Evolutionary conservation across 805 yeast genomes (phyloP).

Genomic region (Ogataea kodamae): DNA sequence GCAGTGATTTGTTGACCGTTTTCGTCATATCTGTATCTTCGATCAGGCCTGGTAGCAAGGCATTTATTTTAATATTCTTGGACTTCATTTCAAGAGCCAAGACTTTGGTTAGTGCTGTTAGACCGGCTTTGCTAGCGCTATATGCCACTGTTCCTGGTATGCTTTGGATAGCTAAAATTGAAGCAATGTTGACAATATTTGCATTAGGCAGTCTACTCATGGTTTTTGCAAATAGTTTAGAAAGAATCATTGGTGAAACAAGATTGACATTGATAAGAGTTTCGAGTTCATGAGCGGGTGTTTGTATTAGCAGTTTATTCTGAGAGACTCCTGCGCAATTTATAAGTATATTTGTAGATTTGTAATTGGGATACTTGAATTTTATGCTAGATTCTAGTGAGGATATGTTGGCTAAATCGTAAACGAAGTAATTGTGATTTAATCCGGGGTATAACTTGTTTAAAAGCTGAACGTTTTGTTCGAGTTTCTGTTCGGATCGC

Average conservation of each 20-base stretch:
- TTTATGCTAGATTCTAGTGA: constrained; percentile 14
- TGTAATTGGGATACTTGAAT: constrained; percentile 27
- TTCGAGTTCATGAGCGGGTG: constrained; percentile 40
- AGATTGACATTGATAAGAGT: constrained; percentile 54
- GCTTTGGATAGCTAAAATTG: constrained; percentile 49
- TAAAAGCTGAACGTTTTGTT: constrained; percentile 20
- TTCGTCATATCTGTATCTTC: constrained; percentile 65
- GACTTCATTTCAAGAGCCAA: constrained; percentile 58
- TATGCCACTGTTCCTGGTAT: constrained; percentile 62
- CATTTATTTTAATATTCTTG: constrained; percentile 54
- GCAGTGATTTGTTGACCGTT: constrained; percentile 23
- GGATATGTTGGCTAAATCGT: constrained; percentile 31
- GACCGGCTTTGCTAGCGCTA: constrained; percentile 67
- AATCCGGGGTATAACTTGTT: constrained; percentile 19
- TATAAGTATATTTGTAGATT: constrained; percentile 44
- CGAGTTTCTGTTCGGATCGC: constrained; percentile 39
- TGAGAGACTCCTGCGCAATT: constrained; percentile 71
- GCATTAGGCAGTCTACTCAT: constrained; percentile 41
- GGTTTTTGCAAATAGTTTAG: constrained; percentile 48
- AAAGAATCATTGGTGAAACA: constrained; percentile 55
- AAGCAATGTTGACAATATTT: constrained; percentile 60
- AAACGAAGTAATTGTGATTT: constrained; percentile 33
- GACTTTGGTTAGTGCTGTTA: constrained; percentile 56
- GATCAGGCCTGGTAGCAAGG: constrained; percentile 65
- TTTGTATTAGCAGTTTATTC: constrained; percentile 44